Evolutionary conservation across 2,329 filamentous ascomycete genomes (phyloP).

Genomic region (Aspergillus caelatus): DNA sequence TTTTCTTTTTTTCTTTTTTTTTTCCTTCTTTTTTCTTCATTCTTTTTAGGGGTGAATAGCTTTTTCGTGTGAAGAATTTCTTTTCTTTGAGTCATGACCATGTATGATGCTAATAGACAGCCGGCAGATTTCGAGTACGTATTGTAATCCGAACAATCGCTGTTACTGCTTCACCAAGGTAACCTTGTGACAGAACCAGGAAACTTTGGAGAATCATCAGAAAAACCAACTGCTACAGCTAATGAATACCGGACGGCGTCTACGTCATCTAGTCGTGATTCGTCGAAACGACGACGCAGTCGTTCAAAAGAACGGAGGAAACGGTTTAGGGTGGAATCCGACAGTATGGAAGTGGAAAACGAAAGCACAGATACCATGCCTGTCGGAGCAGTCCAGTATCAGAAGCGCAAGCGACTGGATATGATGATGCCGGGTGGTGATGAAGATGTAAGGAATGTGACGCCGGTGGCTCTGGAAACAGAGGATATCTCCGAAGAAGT

Average conservation of each 20-base stretch:
- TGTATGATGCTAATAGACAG: not conserved
- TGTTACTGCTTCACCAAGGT: not conserved
- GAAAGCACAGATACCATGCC: not conserved
- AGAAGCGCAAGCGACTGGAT: conserved; percentile 29
- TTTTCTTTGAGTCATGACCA: not conserved
- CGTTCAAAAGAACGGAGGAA: conserved; percentile 16
- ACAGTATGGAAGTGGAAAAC: conserved; percentile 9
- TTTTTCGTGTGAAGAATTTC: too few relatives aligned
- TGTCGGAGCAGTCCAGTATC: conserved; percentile 8
- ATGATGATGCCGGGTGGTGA: conserved; percentile 22
- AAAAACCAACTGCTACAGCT: not conserved
- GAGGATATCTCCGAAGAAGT: conserved; percentile 52
- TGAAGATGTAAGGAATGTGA: conserved; percentile 27
- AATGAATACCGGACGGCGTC: not conserved
- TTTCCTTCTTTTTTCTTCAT: not conserved
- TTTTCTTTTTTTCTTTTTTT: too few relatives aligned
- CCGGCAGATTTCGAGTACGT: conserved; percentile 1
- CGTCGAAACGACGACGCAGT: not conserved
- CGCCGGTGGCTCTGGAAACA: conserved; percentile 35
- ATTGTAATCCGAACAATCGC: not conserved
- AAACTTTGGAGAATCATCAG: not conserved
- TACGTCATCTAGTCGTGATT: not conserved
- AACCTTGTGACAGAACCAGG: conserved; percentile 8
- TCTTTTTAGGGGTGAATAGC: too few relatives aligned
- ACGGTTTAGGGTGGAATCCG: conserved; percentile 19